Evolutionary conservation across 176 grass and related monocot genomes (phyloP), one percentile per base, ranked within the genome.

Genomic region (Raddia guianensis): DNA sequence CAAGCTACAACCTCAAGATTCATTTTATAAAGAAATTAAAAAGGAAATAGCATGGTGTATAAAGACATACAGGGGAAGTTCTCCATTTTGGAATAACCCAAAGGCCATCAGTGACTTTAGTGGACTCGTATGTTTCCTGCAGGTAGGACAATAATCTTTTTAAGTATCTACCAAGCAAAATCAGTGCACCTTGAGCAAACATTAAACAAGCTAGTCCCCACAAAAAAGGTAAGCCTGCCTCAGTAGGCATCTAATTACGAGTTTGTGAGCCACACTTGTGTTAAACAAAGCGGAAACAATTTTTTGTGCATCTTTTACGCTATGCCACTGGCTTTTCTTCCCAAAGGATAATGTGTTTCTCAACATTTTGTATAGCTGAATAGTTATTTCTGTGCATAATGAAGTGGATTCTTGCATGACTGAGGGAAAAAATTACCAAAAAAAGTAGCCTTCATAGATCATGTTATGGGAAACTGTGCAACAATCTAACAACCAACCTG

Each of bases 61-160:
- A 18, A 63, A 79, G 54, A 63, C 88, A 84, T 95, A 95, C 92
- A 13, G 81, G 92, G 56, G 90, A 83, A 49, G 86, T 88, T 77
- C 78, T 94, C 95, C 95, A 95, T 84, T 90, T 83, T n/a, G 95
- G 95, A 82, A 98, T 86, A 56, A 98, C 83, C 95, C 95, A 98
- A 60, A 98, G 92, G 80, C 72, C 90, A 86, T 91, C 84, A 75
- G 53, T 82, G 12, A 95, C 84, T 84, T 93, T 83, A 67, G 84
- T 95, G 5, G 92, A 78, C 68, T 93, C 77, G 50, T 89, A 93
- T 44, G 70, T 81, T 84, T 93, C 88, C 95, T 92, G 81, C 75
- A 77, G 8, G 66, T 10, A 77, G 18, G 67, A 73, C 19, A 90
- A 58, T 48, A 72, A 72, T 35, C 0, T 20, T 76, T 43, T 81